Percentiles rank a stretch among this genome's conserved stretches.
Evolutionary conservation across 23 red algal species (phyloP).

Genomic region (Pyropia yezoensis): DNA sequence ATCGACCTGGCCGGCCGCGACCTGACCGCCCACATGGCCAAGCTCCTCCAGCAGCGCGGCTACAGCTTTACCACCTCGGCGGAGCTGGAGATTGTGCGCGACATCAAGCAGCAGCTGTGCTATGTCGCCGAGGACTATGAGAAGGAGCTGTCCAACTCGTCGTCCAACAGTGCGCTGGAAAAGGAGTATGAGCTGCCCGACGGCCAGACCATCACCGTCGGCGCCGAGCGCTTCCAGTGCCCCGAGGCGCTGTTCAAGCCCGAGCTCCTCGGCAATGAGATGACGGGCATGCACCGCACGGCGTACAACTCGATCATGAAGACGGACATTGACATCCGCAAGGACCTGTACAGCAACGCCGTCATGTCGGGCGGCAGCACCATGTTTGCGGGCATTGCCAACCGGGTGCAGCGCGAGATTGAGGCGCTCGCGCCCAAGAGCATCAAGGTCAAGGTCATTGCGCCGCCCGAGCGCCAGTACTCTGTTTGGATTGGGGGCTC

Average conservation of each 20-base stretch:
- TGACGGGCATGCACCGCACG: constrained; percentile 77
- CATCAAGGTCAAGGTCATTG: constrained; percentile 98
- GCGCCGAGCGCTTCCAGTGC: constrained; percentile 86
- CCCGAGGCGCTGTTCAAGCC: constrained; percentile 97
- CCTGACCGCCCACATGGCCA: constrained; percentile 85
- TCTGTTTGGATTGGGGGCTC: constrained; percentile 98
- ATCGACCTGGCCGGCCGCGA: constrained; percentile 94
- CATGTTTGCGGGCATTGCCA: constrained; percentile 89
- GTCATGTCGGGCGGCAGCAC: constrained; percentile 93
- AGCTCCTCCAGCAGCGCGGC: constrained; percentile 84
- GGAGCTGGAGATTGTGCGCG: constrained; percentile 97
- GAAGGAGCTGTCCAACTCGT: constrained; percentile 52
- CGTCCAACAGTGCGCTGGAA: constrained; percentile 64
- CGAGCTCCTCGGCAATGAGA: constrained; percentile 80
- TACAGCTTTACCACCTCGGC: constrained; percentile 96
- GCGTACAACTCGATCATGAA: constrained; percentile 93
- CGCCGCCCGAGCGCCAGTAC: constrained; percentile 95
- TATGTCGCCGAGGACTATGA: constrained; percentile 97
- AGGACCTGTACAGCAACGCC: constrained; percentile 94
- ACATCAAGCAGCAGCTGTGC: constrained; percentile 96
- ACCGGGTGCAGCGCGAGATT: constrained; percentile 76
- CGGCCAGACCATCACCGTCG: constrained; percentile 95
- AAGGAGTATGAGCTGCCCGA: constrained; percentile 99
- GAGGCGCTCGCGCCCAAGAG: constrained; percentile 63
- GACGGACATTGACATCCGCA: constrained; percentile 97